Evolutionary conservation across 495 filamentous ascomycete genomes (phyloP), one percentile per base, ranked within the genome.

Genomic region (Glutinoglossum americanum): DNA sequence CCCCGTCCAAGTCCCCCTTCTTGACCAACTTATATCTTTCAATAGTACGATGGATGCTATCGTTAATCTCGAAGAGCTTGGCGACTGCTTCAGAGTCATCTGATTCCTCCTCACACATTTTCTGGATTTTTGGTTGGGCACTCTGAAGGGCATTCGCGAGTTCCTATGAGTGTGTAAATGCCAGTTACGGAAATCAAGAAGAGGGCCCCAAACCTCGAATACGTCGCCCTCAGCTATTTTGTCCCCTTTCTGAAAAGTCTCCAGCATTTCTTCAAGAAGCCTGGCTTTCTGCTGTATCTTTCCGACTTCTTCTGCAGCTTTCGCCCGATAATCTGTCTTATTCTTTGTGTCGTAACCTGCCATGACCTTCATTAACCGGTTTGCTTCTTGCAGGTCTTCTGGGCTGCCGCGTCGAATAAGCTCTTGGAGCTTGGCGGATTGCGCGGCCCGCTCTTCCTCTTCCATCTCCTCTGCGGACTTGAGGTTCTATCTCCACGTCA

Each of bases 401-500:
- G 92, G 92, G 6, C 84, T 82, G 39, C 92, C 92, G 61, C 92
- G 76, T 58, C 92, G 81, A 67, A 98, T 96, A 49, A 98, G 73
- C 72, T 98, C 92, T 67, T 98, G 92, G 33, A 98, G 74, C 70
- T 98, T 98, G 10, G 92, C 92, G 11, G 88, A 94, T 64, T 98
- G 92, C 2, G 90, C 92, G 64, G 89, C 88, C 56, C 75, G 76
- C 66, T 98, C 92, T 67, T 98, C 92, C 64, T 89, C 88, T 64
- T 98, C 92, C 92, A 98, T 98, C 68, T 98, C 92, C 62, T 98
- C 92, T 15, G 89, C 92, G 13, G 92, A 96, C 66, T 89, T 86
- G 19, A 98, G 77, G 61, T 88, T 93, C 89, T 96, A 64, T 21
- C 57, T 28, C 30, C 26, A 54, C 10, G 60, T 78, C 57, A 77